Evolutionary conservation across 768 basidiomycete genomes (phyloP).

Genomic region (Neoboletus subvelutipes): DNA sequence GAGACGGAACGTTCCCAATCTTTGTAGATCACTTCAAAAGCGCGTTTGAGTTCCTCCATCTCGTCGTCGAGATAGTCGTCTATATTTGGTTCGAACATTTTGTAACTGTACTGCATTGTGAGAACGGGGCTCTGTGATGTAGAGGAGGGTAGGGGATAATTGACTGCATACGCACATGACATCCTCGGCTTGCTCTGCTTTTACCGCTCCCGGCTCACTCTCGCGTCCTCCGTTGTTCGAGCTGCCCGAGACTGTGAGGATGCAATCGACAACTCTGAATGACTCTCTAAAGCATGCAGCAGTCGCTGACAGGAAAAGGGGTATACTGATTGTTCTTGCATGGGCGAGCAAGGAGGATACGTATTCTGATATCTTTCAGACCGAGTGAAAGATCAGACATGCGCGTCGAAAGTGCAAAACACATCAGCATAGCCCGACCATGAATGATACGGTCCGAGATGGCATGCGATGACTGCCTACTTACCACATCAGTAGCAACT

Average conservation of each 20-base stretch:
- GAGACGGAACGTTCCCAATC: too few relatives aligned
- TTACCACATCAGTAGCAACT: slow-evolving; percentile 79
- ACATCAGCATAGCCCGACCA: not conserved
- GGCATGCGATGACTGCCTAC: slow-evolving; percentile 24
- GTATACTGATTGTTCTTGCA: slow-evolving; percentile 71
- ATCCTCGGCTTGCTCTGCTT: slow-evolving; percentile 67
- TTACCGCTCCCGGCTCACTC: slow-evolving; percentile 31
- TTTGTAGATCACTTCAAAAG: too few relatives aligned
- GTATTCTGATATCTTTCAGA: slow-evolving; percentile 78
- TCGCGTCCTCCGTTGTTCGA: not conserved
- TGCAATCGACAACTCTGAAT: slow-evolving; percentile 80
- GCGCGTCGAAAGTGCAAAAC: not conserved
- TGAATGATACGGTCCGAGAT: not conserved
- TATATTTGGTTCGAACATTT: too few relatives aligned
- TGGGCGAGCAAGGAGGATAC: slow-evolving; percentile 72
- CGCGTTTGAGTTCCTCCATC: too few relatives aligned
- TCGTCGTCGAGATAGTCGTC: too few relatives aligned
- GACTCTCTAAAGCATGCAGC: slow-evolving; percentile 90
- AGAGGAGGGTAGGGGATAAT: slow-evolving; percentile 1
- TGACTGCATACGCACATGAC: slow-evolving; percentile 59
- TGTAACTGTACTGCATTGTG: too few relatives aligned
- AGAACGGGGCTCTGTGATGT: too few relatives aligned
- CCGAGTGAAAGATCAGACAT: not conserved
- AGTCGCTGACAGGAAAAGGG: slow-evolving; percentile 75
- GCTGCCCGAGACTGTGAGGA: slow-evolving; percentile 53